phyloP scores from a whole-genome alignment of 495 filamentous ascomycete genomes.

The Cryomyces minteri region DNA sequence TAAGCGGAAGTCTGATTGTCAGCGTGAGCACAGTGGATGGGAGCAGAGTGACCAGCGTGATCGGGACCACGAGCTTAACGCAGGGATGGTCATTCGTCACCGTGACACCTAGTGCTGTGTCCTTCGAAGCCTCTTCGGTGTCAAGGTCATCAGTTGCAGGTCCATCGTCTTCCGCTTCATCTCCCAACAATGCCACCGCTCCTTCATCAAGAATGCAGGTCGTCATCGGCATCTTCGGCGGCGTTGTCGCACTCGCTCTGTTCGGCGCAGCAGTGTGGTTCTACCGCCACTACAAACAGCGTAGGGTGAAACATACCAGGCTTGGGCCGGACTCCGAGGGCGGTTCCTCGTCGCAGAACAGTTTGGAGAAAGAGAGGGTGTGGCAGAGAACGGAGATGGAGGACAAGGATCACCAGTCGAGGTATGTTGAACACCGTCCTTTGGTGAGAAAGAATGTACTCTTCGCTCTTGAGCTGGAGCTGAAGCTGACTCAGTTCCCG shows the following conservation, averaged over 20 bases:
- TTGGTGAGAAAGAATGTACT: too few relatives aligned
- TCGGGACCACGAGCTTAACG: background rate
- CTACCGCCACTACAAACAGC: background rate
- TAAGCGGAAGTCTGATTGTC: background rate
- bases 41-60: background rate
- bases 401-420: too few relatives aligned
- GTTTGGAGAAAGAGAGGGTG: too few relatives aligned
- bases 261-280: background rate
- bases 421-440: too few relatives aligned
- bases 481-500: too few relatives aligned
- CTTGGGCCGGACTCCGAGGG: too few relatives aligned
- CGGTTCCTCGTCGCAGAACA: too few relatives aligned
- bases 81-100: too few relatives aligned
- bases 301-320: background rate
- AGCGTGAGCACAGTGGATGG: background rate
- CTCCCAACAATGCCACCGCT: background rate
- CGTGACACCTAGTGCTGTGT: background rate
- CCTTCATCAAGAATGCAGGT: background rate
- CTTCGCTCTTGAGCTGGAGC: too few relatives aligned
- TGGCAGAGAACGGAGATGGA: too few relatives aligned
- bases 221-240: background rate
- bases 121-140: background rate
- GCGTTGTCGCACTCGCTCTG: background rate
- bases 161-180: background rate
- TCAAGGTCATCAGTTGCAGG: background rate